Base-by-base conservation (phyloP, 805 yeast species). In the Nematodospora valgi region DNA sequence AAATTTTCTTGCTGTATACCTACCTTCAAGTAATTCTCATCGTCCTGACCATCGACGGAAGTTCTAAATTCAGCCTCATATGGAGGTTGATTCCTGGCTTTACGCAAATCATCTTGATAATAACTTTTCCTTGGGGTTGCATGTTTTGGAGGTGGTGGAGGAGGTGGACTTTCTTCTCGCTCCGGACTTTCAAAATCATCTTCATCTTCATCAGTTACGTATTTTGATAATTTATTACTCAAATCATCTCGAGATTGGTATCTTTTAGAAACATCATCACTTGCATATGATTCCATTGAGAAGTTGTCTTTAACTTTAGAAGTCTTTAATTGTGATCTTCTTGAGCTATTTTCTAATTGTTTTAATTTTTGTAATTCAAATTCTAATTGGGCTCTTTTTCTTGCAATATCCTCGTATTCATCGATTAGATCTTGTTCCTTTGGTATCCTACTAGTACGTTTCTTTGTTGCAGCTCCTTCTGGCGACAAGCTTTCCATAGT, bases 71-170 rank as follows among this genome's bases (percentile, higher is more conserved):
- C 68, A 3, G 66, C 61, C 43, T 62, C 67, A 40, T 57, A 62
- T 6, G 68, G 68, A 15, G 50, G 46, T 32, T 27, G 14, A 18
- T 23, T 21, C 9, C 23, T 10, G 7, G 23, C 7, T 21, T 21
- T 29, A n/a, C 10, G 30, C 32, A 29, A 19, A 7, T 35, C 27
- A 40, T 39, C 29, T 8, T 7, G 15, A 8, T 26, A 8, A 7
- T 8, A 8, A 10, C 7, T 4, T 24, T 19, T 28, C 15, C 27
- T 11, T 12, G 46, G 41, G 34, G 45, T 45, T 10, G 39, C 27
- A 34, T 51, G 52, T 38, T 61, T 62, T 27, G 64, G 64, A 18
- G 68, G 68, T 6, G 68, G 70, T 4, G 71, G 64, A 6, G 76
- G 76, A 2, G 70, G 70, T 2, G 68, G 59, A 4, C 58, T 52